These are phyloP conservation scores for Globisporangium iwayamae DNA, from an alignment of 352 stramenopile genomes.

Conservation along the genomic window DNA sequence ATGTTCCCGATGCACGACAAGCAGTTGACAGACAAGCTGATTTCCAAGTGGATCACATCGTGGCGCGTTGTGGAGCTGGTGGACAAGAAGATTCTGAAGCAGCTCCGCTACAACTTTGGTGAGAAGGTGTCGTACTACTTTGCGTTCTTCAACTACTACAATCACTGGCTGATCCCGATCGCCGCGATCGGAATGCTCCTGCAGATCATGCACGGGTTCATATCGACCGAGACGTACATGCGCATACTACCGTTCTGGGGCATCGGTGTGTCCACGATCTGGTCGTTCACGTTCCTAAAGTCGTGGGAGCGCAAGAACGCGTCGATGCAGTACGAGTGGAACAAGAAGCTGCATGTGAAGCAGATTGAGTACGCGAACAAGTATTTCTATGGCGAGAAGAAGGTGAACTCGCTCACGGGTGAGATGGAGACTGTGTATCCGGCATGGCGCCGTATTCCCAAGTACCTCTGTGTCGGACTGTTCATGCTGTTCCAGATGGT, in stretches of 20 bases:
- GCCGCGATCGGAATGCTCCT: conserved; percentile 63
- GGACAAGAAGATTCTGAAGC: conserved; percentile 62
- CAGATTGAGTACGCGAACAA: conserved; percentile 87
- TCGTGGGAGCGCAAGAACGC: conserved; percentile 79
- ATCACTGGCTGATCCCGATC: conserved; percentile 67
- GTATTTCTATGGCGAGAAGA: conserved; percentile 59
- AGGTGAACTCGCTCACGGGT: conserved; percentile 72
- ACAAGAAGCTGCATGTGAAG: conserved; percentile 74
- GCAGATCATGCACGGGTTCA: conserved; percentile 43
- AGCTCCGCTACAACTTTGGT: conserved; percentile 75
- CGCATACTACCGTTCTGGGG: conserved; percentile 79
- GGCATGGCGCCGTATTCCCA: conserved; percentile 62
- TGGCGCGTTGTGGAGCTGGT: conserved; percentile 48
- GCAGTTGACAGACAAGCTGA: conserved; percentile 57
- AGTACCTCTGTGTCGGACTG: conserved; percentile 69
- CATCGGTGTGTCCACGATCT: conserved; percentile 72
- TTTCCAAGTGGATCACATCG: conserved; percentile 64
- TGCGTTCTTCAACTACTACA: conserved; percentile 84
- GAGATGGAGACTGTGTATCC: conserved; percentile 68
- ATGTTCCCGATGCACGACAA: conserved; percentile 85
- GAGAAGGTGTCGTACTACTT: conserved; percentile 89
- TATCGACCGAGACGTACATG: conserved; percentile 74
- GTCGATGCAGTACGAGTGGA: conserved; percentile 79
- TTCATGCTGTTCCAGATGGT: conserved; percentile 82
- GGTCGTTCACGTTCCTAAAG: conserved; percentile 82